Evolutionary conservation across 139 green algal species (phyloP), one percentile per base, ranked within the genome.

Genomic region (Astrephomene gubernaculifera): DNA sequence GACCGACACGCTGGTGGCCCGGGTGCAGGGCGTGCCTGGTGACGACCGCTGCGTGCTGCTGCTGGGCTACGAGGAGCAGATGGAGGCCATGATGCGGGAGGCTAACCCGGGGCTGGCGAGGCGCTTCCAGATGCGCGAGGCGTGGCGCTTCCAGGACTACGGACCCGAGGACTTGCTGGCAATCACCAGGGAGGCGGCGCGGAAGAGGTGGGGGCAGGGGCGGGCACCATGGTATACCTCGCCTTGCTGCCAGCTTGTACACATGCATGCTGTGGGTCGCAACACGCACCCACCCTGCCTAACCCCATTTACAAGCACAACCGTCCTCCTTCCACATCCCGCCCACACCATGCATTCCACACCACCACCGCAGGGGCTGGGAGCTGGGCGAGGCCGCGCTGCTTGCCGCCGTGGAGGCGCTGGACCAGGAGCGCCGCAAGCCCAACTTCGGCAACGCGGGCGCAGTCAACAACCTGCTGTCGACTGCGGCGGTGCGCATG

Each of bases 381-480:
- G 38, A 39, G 14, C 73, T 92, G 68, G 74, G 33, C 27, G 81
- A 70, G 57, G 54, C 54, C 7, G 67, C 36, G 45, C 83, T 90
- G 41, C 53, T 49, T 49, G 86, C 83, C 22, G 89, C 69, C 0
- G 43, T 92, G 29, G 52, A 79, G 41, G 84, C 73, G 36, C 83
- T 92, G 64, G 82, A 88, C 2, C 44, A 71, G 39, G 79, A 91
- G 79, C 54, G 78, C 17, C 80, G 84, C 61, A 83, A 84, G 45
- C 90, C 87, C 65, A 93, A 93, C 90, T 93, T 93, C 79, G 90
- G 90, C 68, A 93, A 93, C 64, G 90, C 87, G 10, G 89, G 89
- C 39, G 78, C 90, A 0, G 90, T 93, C 25, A 91, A 91, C 70
- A 93, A 91, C 85, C 85, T 93, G 81, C 85, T 93, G 67, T 35